phyloP scores from a whole-genome alignment of 179 eudicot genomes.

The Vitellaria paradoxa region DNA sequence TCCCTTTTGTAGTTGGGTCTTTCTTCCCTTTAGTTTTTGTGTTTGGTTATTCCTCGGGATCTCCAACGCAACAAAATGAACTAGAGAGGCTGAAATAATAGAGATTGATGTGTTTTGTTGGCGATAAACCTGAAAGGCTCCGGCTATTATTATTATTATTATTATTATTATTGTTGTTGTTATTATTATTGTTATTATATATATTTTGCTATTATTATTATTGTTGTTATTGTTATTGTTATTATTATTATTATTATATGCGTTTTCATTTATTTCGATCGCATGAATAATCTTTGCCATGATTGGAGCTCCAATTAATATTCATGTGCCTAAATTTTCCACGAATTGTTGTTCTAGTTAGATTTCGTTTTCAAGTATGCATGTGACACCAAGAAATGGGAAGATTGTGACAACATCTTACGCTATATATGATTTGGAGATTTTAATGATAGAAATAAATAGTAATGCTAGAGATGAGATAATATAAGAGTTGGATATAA shows the following conservation, averaged over 20 bases:
- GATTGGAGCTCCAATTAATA: background rate
- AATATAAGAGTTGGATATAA: too few relatives aligned
- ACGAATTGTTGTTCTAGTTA: background rate
- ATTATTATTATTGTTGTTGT: too few relatives aligned
- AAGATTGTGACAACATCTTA: too few relatives aligned
- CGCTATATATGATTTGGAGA: too few relatives aligned
- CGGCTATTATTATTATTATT: background rate
- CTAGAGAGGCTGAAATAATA: background rate
- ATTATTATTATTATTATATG: too few relatives aligned
- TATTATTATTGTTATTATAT: too few relatives aligned
- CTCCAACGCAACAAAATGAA: slow-evolving; percentile 4
- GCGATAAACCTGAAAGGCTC: background rate
- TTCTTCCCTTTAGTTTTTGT: background rate
- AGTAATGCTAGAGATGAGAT: too few relatives aligned
- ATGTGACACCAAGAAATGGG: too few relatives aligned
- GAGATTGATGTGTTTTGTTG: slow-evolving; percentile 2
- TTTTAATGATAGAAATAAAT: too few relatives aligned
- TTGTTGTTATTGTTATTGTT: too few relatives aligned
- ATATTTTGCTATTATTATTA: too few relatives aligned
- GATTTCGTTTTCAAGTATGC: too few relatives aligned
- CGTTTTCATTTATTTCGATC: background rate
- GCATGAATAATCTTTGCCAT: background rate
- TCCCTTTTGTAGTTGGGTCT: background rate
- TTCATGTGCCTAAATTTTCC: background rate
- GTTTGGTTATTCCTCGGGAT: background rate